A percentile compares a stretch with the other conserved stretches of the same genome.
phyloP scores from a whole-genome alignment of 371 early-diverging fungal species.

The Dipsacomyces acuminosporus region DNA sequence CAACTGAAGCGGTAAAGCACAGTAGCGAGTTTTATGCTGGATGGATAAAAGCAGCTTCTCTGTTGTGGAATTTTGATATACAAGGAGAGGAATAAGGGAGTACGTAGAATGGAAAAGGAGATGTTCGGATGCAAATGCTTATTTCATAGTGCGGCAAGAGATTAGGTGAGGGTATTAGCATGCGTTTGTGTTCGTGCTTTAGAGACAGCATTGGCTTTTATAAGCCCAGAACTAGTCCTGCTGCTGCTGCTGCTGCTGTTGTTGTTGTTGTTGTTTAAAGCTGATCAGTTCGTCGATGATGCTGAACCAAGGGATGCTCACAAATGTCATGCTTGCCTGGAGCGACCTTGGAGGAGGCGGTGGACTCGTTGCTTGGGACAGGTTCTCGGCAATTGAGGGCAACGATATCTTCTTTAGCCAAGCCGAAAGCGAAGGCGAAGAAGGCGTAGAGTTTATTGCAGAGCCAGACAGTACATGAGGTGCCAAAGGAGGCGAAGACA shows the following conservation, averaged over 20 bases:
- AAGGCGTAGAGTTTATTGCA: slow-evolving; percentile 40
- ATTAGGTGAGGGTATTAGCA: too few relatives aligned
- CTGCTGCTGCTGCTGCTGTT: too few relatives aligned
- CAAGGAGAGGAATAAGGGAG: not conserved
- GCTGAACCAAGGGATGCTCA: slow-evolving; percentile 75
- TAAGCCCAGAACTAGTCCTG: too few relatives aligned
- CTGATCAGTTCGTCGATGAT: slow-evolving; percentile 46
- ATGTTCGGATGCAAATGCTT: too few relatives aligned
- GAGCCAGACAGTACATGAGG: slow-evolving; percentile 22
- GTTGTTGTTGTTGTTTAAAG: slow-evolving; percentile 45
- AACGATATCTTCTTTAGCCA: slow-evolving; percentile 46
- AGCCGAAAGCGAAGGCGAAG: slow-evolving; percentile 43
- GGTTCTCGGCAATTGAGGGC: slow-evolving; percentile 46
- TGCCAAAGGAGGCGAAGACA: slow-evolving; percentile 37
- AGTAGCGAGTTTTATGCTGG: too few relatives aligned
- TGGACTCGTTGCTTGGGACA: slow-evolving; percentile 46
- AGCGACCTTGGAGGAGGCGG: slow-evolving; percentile 53
- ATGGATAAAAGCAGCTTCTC: too few relatives aligned
- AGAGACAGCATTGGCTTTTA: too few relatives aligned
- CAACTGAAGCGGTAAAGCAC: too few relatives aligned
- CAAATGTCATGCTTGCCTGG: slow-evolving; percentile 75
- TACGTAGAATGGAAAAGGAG: not conserved
- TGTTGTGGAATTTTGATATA: not conserved
- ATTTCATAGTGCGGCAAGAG: too few relatives aligned
- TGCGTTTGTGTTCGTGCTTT: too few relatives aligned